A percentile compares a stretch with the other conserved stretches of the same genome.
Conservation (phyloP, 768 basidiomycete species). For the Lentinula sp. region DNA sequence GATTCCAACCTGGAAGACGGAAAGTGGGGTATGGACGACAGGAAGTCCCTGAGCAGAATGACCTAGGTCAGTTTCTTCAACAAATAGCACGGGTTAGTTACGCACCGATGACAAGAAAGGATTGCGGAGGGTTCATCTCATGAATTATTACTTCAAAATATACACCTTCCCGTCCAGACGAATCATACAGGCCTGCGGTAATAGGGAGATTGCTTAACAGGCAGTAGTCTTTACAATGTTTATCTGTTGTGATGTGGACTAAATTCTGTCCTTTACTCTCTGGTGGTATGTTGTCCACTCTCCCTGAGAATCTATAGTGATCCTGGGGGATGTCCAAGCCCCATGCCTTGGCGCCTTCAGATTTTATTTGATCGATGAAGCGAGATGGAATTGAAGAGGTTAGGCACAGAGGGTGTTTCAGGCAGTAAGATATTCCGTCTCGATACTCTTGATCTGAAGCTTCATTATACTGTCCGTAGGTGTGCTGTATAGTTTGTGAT, state of each 20-base stretch:
- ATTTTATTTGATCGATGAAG: constrained; percentile 44
- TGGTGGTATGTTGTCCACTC: constrained; percentile 25
- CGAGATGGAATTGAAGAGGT: constrained; percentile 46
- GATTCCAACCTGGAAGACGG: constrained; percentile 69
- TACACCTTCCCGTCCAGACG: constrained; percentile 45
- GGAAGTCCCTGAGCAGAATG: constrained; percentile 41
- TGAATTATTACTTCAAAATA: constrained; percentile 60
- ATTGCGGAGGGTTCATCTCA: constrained; percentile 37
- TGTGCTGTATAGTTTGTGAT: not conserved
- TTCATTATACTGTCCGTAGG: constrained; percentile 44
- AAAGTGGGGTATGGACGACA: constrained; percentile 61
- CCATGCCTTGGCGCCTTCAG: constrained; percentile 47
- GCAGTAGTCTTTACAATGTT: constrained; percentile 41
- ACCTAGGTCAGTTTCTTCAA: not conserved
- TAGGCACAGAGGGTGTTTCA: constrained; percentile 25
- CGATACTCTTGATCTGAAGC: constrained; percentile 52
- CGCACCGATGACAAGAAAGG: constrained; percentile 55
- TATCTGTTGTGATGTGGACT: constrained; percentile 34
- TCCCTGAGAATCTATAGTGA: constrained; percentile 35
- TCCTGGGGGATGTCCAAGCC: constrained; percentile 32
- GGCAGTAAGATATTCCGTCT: constrained; percentile 47
- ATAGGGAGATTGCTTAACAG: constrained; percentile 57
- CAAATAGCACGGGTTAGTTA: not conserved
- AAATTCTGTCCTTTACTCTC: constrained; percentile 28
- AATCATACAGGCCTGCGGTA: constrained; percentile 53